Percentiles rank a stretch among this genome's conserved stretches.
phyloP scores from a whole-genome alignment of 768 basidiomycete species.

The Calocybe indica region DNA sequence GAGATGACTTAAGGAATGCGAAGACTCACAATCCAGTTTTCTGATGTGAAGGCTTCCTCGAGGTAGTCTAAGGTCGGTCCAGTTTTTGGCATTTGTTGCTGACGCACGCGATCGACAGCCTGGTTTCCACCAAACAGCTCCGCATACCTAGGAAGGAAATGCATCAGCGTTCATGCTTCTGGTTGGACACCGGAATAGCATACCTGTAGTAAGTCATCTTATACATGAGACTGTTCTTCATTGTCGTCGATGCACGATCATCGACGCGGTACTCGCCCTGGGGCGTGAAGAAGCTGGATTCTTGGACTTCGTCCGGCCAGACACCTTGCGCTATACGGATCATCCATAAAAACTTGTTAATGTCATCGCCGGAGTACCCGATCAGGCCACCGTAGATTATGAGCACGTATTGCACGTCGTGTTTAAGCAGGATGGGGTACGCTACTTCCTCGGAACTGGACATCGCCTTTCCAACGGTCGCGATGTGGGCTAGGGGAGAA shows the following conservation, averaged over 20 bases:
- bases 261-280: slow-evolving; percentile 93
- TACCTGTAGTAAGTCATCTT: slow-evolving; percentile 98
- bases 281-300: slow-evolving; percentile 88
- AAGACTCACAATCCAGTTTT: slow-evolving; percentile 93
- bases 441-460: slow-evolving; percentile 89
- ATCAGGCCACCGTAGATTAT: slow-evolving; percentile 96
- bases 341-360: slow-evolving; percentile 99
- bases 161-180: not conserved
- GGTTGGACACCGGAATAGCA: slow-evolving; percentile 3
- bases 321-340: slow-evolving; percentile 91
- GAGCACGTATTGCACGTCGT: slow-evolving; percentile 96
- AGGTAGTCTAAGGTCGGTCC: slow-evolving; percentile 86
- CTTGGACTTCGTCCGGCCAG: slow-evolving; percentile 98
- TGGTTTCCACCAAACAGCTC: slow-evolving; percentile 77
- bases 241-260: slow-evolving; percentile 73
- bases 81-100: slow-evolving; percentile 70
- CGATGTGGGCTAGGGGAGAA: slow-evolving; percentile 73
- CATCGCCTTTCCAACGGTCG: slow-evolving; percentile 99
- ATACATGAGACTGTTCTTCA: slow-evolving; percentile 98
- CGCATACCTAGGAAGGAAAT: slow-evolving; percentile 51
- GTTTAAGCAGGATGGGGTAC: slow-evolving; percentile 94
- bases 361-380: slow-evolving; percentile 97
- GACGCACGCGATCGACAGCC: slow-evolving; percentile 82
- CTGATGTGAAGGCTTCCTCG: slow-evolving; percentile 97
- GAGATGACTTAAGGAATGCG: not conserved